These are phyloP conservation scores for Fusarium sp. DNA, from an alignment of 2,329 filamentous ascomycete genomes.

Conservation along the genomic window DNA sequence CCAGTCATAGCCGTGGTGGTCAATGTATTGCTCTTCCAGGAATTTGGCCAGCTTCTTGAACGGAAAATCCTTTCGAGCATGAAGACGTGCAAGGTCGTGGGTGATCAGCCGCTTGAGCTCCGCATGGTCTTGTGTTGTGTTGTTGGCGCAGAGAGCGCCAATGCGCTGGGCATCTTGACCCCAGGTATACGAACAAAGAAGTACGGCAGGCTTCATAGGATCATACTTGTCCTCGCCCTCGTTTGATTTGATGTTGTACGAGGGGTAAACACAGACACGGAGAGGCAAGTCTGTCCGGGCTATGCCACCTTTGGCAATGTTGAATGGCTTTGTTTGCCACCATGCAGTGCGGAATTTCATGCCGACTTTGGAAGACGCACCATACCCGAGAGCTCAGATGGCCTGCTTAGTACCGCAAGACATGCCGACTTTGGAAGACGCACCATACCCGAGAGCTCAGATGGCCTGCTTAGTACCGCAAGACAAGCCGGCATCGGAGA, in stretches of 20 bases:
- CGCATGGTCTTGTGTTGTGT: background rate
- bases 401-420: background rate
- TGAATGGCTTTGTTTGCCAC: accelerated
- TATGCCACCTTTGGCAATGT: background rate
- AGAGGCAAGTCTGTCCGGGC: background rate
- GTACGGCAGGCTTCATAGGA: background rate
- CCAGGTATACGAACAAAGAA: background rate
- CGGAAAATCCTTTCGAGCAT: accelerated
- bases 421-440: background rate
- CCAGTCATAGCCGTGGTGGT: background rate
- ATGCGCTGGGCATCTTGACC: background rate
- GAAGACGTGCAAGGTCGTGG: background rate
- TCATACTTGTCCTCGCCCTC: background rate
- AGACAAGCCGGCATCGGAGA: background rate
- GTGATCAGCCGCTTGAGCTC: background rate
- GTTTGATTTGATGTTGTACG: background rate
- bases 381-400: background rate
- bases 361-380: background rate
- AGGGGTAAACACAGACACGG: background rate
- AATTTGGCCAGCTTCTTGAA: accelerated
- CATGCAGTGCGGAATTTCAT: background rate
- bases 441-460: background rate
- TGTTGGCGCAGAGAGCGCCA: background rate
- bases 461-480: background rate
- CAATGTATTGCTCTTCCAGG: background rate